Conservation (phyloP, 768 basidiomycete species). For the Gloeopeniophorella convolvens region DNA sequence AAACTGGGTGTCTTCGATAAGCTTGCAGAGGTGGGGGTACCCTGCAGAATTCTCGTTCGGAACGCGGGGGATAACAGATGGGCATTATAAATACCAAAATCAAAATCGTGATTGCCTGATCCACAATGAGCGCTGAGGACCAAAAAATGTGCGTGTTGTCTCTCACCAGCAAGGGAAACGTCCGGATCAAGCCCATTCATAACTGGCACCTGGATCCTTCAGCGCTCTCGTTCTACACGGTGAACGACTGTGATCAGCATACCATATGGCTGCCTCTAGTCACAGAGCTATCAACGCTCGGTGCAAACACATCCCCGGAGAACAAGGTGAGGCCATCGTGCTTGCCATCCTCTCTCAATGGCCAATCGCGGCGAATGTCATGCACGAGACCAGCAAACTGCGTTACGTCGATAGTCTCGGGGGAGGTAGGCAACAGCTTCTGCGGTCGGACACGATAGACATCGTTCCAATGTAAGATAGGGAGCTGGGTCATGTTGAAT, state of each 20-base stretch:
- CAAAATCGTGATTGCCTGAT: conserved; percentile 88
- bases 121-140: not conserved
- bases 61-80: not conserved
- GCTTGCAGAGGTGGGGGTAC: conserved; percentile 56
- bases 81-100: conserved; percentile 51
- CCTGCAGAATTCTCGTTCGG: conserved; percentile 31
- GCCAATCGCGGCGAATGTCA: conserved; percentile 55
- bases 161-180: conserved; percentile 70
- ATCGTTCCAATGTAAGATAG: conserved; percentile 72
- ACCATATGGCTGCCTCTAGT: conserved; percentile 93
- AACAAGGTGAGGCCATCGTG: conserved; percentile 76
- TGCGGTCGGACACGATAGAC: conserved; percentile 79
- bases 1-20: conserved; percentile 69
- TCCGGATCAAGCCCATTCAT: conserved; percentile 79
- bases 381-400: conserved; percentile 76
- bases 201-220: conserved; percentile 61
- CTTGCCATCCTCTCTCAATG: conserved; percentile 37
- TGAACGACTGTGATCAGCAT: conserved; percentile 14
- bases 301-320: conserved; percentile 86
- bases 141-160: not conserved
- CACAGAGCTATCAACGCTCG: conserved; percentile 79
- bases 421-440: conserved; percentile 45
- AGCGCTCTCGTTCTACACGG: not conserved
- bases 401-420: conserved; percentile 75
- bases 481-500: conserved; percentile 31